Evolutionary conservation across 108 stramenopile genomes (phyloP).

Genomic region (Cafeteria roenbergensis): DNA sequence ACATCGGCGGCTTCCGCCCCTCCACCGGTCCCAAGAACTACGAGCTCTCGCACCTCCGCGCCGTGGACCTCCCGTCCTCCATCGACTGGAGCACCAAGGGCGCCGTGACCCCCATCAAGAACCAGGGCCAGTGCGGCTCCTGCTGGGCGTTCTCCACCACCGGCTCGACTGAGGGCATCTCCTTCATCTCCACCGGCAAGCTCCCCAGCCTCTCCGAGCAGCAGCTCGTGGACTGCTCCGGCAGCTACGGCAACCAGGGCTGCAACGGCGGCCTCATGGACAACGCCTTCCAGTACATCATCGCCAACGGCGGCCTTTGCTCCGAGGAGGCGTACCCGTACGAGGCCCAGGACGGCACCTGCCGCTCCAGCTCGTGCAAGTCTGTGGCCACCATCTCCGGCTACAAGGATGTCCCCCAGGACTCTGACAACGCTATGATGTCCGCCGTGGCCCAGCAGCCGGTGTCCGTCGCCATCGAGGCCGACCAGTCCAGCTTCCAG

Average conservation of each 20-base stretch:
- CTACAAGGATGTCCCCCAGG: background rate
- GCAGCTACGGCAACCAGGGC: slow-evolving; percentile 29
- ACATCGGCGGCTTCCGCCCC: background rate
- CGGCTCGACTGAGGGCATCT: slow-evolving; percentile 69
- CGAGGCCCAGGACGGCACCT: slow-evolving; percentile 18
- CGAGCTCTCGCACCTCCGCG: background rate
- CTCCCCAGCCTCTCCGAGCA: slow-evolving; percentile 47
- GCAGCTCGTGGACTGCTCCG: slow-evolving; percentile 36
- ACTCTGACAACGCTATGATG: slow-evolving; percentile 14
- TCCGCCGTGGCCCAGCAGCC: slow-evolving; percentile 46
- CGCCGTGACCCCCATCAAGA: slow-evolving; percentile 32
- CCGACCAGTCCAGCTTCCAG: slow-evolving; percentile 32
- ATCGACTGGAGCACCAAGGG: slow-evolving; percentile 17
- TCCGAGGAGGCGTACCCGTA: slow-evolving; percentile 44
- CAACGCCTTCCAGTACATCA: slow-evolving; percentile 50
- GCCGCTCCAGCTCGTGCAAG: slow-evolving; percentile 1
- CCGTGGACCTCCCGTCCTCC: background rate
- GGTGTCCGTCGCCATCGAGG: slow-evolving; percentile 37
- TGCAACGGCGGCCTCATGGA: slow-evolving; percentile 54
- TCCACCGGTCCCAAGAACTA: background rate
- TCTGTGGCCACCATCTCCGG: background rate
- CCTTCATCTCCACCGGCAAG: slow-evolving; percentile 37
- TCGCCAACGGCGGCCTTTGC: slow-evolving; percentile 41
- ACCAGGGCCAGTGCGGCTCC: slow-evolving; percentile 68
- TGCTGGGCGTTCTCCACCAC: slow-evolving; percentile 97